Evolutionary conservation across 768 basidiomycete species (phyloP).

Genomic region (Leccinum aurantiacum): DNA sequence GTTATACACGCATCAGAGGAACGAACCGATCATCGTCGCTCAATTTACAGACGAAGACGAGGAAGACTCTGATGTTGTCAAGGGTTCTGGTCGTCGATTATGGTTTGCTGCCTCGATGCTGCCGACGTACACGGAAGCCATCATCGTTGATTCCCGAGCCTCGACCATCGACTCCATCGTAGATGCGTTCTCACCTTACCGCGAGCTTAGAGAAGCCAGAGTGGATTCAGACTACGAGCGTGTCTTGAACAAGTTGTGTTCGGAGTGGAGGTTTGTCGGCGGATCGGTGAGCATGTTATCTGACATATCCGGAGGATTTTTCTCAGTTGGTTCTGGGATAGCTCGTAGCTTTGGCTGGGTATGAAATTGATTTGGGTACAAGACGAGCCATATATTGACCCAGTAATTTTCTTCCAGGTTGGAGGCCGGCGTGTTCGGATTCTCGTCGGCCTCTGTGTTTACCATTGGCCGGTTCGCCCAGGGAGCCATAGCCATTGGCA

Average conservation of each 20-base stretch:
- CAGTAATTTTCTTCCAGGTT: slow-evolving; percentile 25
- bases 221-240: slow-evolving; percentile 50
- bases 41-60: slow-evolving; percentile 18
- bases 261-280: slow-evolving; percentile 69
- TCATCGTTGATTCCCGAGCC: slow-evolving; percentile 29
- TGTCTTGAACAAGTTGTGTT: slow-evolving; percentile 46
- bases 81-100: slow-evolving; percentile 5
- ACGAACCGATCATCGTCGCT: slow-evolving; percentile 20
- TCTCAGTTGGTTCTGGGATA: slow-evolving; percentile 22
- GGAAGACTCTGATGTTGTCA: slow-evolving; percentile 5
- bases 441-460: slow-evolving; percentile 54
- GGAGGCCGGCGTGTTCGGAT: slow-evolving; percentile 62
- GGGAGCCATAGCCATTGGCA: slow-evolving; percentile 55
- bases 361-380: slow-evolving; percentile 17
- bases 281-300: slow-evolving; percentile 45
- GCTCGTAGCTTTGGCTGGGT: slow-evolving; percentile 64
- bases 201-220: slow-evolving; percentile 44
- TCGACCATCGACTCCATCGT: slow-evolving; percentile 40
- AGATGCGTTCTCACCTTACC: slow-evolving; percentile 55
- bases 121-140: slow-evolving; percentile 45
- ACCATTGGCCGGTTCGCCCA: slow-evolving; percentile 45
- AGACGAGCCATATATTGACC: slow-evolving; percentile 4
- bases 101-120: slow-evolving; percentile 41
- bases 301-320: neutral
- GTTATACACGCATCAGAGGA: slow-evolving; percentile 9